Base-by-base conservation (phyloP, 2,329 filamentous ascomycete genomes). In the Paraphoma sp. region DNA sequence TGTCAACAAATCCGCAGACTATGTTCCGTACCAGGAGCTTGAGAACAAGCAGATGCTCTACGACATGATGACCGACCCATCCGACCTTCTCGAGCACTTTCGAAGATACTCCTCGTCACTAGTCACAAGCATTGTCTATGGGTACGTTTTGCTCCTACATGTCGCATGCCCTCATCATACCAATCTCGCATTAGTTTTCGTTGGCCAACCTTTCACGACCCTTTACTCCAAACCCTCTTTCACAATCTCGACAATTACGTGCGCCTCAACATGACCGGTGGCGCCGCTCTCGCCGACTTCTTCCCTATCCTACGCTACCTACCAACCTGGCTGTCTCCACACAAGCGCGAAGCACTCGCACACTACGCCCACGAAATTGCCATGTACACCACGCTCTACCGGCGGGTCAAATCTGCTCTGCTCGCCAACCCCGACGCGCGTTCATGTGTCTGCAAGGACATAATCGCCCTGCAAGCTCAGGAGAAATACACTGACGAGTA, bases 21-120 rank as follows among this genome's bases (percentile, higher is more conserved):
- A 64, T 41, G 45, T 84, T 0, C 80, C 83, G 0, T 85, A 85
- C 60, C 83, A 86, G 61, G 78, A 81, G 53, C 74, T 85, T 5
- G 84, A 86, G 67, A 83, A 81, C 68, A 83, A 82, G 64, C 79
- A 82, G 56, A 82, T 86, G 81, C 69, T 84, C 40, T 62, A 71
- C 50, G 79, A 82, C n/a, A 68, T 86, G 28, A 63, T 85, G 4
- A 75, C 79, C 0, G 54, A 73, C 9, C 81, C 82, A 0, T 61
- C 76, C 1, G 59, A 74, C 2, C 80, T 81, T 42, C 49, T 78
- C 8, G 64, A 79, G 14, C 78, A 82, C 51, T 73, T 83, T 38
- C 72, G 79, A 17, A 74, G 81, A 36, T 84, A 82, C 58, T 76
- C 79, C 5, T 80, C 78, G 45, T 80, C 81, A 1, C 62, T 84